phyloP scores from a whole-genome alignment of 1,284 basidiomycete genomes.

The Mycena citricolor region DNA sequence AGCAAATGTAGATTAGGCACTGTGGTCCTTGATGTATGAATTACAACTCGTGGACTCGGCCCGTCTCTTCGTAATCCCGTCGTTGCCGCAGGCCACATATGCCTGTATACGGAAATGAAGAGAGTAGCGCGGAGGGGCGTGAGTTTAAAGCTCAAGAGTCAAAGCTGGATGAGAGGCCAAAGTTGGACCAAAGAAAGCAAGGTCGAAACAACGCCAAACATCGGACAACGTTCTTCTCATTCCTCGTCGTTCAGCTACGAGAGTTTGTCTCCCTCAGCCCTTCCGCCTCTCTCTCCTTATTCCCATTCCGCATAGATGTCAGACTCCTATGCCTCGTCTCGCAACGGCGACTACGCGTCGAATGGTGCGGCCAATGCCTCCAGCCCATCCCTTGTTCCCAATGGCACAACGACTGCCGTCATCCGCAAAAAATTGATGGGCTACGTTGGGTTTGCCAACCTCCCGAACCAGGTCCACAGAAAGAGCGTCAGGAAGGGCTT shows the following conservation, averaged over 20 bases:
- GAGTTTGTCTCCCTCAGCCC: conserved; percentile 27
- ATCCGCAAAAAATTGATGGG: conserved; percentile 92
- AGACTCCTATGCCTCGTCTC: conserved; percentile 67
- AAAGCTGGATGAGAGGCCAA: too few relatives aligned
- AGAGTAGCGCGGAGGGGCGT: too few relatives aligned
- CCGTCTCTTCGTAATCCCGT: too few relatives aligned
- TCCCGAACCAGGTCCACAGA: conserved; percentile 88
- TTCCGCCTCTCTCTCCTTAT: conserved; percentile 28
- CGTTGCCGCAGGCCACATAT: too few relatives aligned
- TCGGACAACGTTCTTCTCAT: conserved; percentile 46
- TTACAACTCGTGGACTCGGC: too few relatives aligned
- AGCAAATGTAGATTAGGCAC: conserved; percentile 11
- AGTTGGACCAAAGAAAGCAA: too few relatives aligned
- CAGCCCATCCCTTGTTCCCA: conserved; percentile 54
- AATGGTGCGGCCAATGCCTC: conserved; percentile 63
- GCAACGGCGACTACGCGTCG: conserved; percentile 58
- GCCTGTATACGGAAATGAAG: too few relatives aligned
- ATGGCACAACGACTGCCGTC: conserved; percentile 53
- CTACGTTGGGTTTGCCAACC: conserved; percentile 80
- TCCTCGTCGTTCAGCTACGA: conserved; percentile 28
- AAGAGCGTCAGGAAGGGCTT: conserved; percentile 96
- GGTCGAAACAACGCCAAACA: conserved; percentile 36
- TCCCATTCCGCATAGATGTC: conserved; percentile 57
- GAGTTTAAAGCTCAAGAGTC: too few relatives aligned
- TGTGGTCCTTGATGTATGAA: background rate